A percentile compares a stretch with the other conserved stretches of the same genome.
These are phyloP conservation scores for Silybum marianum DNA, from an alignment of 129 eudicot species.

Conservation along the genomic window DNA sequence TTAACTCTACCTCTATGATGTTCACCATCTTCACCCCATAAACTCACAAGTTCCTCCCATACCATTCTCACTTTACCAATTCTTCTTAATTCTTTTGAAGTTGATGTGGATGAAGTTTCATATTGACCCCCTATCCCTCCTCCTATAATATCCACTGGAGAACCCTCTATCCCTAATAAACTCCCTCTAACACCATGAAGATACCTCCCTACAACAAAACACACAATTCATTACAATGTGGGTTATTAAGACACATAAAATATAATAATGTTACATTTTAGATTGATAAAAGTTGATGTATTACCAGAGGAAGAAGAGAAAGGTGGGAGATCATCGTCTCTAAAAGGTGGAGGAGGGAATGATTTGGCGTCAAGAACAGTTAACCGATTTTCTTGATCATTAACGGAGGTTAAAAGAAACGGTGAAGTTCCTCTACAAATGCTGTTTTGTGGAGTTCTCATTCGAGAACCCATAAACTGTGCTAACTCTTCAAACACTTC, in stretches of 20 bases:
- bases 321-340: slow-evolving; percentile 48
- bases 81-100: slow-evolving; percentile 47
- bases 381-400: slow-evolving; percentile 38
- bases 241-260: background rate
- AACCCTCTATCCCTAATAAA: slow-evolving; percentile 49
- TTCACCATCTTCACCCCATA: slow-evolving; percentile 89
- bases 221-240: slow-evolving; percentile 2
- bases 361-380: slow-evolving; percentile 36
- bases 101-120: slow-evolving; percentile 28
- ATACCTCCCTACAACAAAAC: slow-evolving; percentile 46
- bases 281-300: background rate
- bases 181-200: slow-evolving; percentile 45
- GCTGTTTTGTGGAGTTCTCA: slow-evolving; percentile 44
- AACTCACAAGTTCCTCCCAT: slow-evolving; percentile 82
- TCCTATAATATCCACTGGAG: slow-evolving; percentile 25
- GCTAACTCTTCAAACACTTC: slow-evolving; percentile 76
- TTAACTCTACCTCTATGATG: slow-evolving; percentile 72
- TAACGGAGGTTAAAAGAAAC: slow-evolving; percentile 10
- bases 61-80: slow-evolving; percentile 78
- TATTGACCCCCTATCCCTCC: slow-evolving; percentile 26
- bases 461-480: slow-evolving; percentile 74
- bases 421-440: slow-evolving; percentile 25
- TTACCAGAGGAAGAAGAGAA: slow-evolving; percentile 31
- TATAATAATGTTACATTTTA: slow-evolving; percentile 17
- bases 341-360: slow-evolving; percentile 42